Base-by-base conservation (phyloP, 139 green algal genomes). In the Ettlia oleoabundans region DNA sequence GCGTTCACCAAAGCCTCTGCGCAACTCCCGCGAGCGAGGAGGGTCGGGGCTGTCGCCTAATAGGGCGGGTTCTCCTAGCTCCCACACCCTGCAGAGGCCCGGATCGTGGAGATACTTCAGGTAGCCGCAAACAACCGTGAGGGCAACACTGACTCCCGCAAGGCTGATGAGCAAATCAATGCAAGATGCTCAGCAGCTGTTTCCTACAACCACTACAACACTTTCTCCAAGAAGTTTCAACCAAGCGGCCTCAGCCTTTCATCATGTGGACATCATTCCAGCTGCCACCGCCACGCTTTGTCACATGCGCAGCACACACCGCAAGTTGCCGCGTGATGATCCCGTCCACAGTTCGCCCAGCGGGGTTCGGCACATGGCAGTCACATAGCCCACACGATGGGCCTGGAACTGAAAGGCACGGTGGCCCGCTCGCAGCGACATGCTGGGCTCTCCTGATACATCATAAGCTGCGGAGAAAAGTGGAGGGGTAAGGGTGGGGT, bases 311-410 rank as follows among this genome's bases (percentile, higher is more conserved):
- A n/a, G n/a, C 69, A 3, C 73, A 35, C 35, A 80, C 73, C 92
- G 81, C 26, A 96, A 62, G 52, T 83, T 79, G 47, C 92, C 92
- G 10, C 81, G 80, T 19, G 80, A 85, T 18, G 77, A 88, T n/a
- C 83, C 92, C 5, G 87, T 94, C 92, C 91, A 95, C 65, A 96
- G 83, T 9, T 94, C 88, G n/a, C 92, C 92, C 78, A 84, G 86
- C 0, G 82, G 64, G 1, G 81, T 89, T 26, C 88, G 42, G 28
- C 66, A 79, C 64, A 96, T 77, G 38, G 84, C 61, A 2, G 85
- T 89, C 4, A 94, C 80, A 30, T 78, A 67, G 55, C 89, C 82
- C 35, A 84, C 53, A 10, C 74, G 41, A 78, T 89, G 79, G 2
- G 87, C 90, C 72, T 86, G 73, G 61, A 72, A 92, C 32, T 33